phyloP scores from a whole-genome alignment of 2,329 filamentous ascomycete species.

The Alternaria postmessia region DNA sequence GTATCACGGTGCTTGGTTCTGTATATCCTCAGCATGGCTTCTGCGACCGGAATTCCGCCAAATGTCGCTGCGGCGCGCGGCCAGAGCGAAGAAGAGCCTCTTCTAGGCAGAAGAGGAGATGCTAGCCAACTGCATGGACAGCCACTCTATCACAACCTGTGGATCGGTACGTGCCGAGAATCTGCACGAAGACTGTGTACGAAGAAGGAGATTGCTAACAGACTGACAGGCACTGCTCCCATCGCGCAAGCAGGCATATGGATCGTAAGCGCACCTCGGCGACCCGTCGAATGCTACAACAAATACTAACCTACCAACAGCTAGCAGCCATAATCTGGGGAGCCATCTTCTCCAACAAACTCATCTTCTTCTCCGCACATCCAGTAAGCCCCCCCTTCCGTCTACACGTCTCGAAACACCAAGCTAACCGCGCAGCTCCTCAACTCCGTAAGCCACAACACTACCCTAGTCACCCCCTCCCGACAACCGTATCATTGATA shows the following conservation, averaged over 20 bases:
- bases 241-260: constrained; percentile 81
- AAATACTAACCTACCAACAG: constrained; percentile 45
- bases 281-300: background rate
- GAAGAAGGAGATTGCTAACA: background rate
- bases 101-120: constrained; percentile 76
- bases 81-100: constrained; percentile 69
- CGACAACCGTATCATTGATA: constrained; percentile 27
- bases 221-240: constrained; percentile 74
- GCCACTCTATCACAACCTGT: constrained; percentile 73
- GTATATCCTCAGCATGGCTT: constrained; percentile 65
- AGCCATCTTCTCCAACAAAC: constrained; percentile 71
- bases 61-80: constrained; percentile 46
- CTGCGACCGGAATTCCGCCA: constrained; percentile 72
- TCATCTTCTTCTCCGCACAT: constrained; percentile 88
- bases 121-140: constrained; percentile 72
- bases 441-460: constrained; percentile 55
- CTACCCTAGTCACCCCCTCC: constrained; percentile 15
- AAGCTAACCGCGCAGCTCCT: constrained; percentile 54
- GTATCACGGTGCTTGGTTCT: background rate
- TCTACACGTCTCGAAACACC: background rate
- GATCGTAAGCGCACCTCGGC: constrained; percentile 61
- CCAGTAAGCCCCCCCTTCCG: constrained; percentile 65
- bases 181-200: background rate
- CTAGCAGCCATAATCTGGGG: constrained; percentile 81
- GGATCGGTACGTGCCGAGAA: constrained; percentile 68